phyloP scores from a whole-genome alignment of 371 early-diverging fungal genomes.

The Actinomortierella ambigua region DNA sequence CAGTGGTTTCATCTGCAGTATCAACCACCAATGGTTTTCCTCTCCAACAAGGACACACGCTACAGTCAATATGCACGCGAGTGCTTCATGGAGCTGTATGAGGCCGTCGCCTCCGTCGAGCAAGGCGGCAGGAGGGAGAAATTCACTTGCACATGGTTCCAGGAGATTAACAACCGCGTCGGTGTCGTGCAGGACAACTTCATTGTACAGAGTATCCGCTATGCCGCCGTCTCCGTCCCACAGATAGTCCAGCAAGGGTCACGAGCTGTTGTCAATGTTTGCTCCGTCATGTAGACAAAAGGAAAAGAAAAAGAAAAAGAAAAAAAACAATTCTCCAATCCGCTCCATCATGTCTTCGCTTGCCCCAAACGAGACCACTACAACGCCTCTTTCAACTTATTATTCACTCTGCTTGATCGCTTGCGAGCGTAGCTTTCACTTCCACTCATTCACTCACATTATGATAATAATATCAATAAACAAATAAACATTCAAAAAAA shows the following conservation, averaged over 20 bases:
- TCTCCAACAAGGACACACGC: constrained; percentile 56
- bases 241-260: constrained; percentile 38
- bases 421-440: too few relatives aligned
- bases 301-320: constrained; percentile 2
- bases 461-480: too few relatives aligned
- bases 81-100: constrained; percentile 57
- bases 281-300: constrained; percentile 31
- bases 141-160: constrained; percentile 62
- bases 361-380: too few relatives aligned
- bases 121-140: constrained; percentile 52
- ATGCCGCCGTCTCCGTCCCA: constrained; percentile 29
- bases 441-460: too few relatives aligned
- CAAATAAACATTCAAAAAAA: too few relatives aligned
- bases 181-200: constrained; percentile 39
- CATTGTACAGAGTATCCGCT: constrained; percentile 40
- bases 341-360: too few relatives aligned
- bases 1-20: constrained; percentile 38
- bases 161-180: constrained; percentile 51
- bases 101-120: constrained; percentile 58
- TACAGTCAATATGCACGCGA: constrained; percentile 57
- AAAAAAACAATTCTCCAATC: not conserved
- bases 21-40: constrained; percentile 60
- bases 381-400: too few relatives aligned
- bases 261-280: constrained; percentile 27
- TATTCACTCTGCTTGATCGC: too few relatives aligned